These are phyloP conservation scores for Cordyceps farinosa DNA, from an alignment of 2,329 filamentous ascomycete genomes.

Conservation along the genomic window DNA sequence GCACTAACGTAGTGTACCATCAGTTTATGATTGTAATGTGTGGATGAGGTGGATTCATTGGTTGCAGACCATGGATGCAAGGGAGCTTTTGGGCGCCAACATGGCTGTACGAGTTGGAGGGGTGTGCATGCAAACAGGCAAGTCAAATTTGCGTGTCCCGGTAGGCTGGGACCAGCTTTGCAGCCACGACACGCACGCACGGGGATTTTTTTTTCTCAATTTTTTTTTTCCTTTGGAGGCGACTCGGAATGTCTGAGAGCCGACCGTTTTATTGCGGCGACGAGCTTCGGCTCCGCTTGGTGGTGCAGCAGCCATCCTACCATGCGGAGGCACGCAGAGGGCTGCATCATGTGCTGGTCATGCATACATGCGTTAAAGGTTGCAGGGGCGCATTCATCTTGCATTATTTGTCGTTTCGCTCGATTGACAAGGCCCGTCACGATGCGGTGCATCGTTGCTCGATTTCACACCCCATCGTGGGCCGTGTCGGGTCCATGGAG, in stretches of 20 bases:
- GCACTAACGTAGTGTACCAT: background rate
- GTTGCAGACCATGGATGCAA: slow-evolving; percentile 3
- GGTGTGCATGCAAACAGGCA: background rate
- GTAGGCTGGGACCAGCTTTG: background rate
- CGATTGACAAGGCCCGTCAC: background rate
- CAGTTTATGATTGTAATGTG: slow-evolving; percentile 6
- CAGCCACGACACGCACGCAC: background rate
- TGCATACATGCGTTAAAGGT: background rate
- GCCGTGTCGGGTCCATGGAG: background rate
- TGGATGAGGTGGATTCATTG: slow-evolving; percentile 12
- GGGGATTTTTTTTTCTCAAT: background rate
- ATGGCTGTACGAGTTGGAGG: background rate
- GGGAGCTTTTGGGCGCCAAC: background rate
- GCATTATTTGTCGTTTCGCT: slow-evolving; percentile 4
- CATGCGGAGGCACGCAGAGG: slow-evolving; percentile 10
- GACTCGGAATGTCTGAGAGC: background rate
- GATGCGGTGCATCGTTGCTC: background rate
- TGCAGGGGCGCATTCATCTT: background rate
- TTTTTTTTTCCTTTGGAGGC: background rate
- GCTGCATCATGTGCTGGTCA: slow-evolving; percentile 8
- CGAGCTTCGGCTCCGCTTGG: background rate
- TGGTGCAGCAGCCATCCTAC: background rate
- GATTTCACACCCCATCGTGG: background rate
- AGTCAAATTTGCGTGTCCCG: slow-evolving; percentile 2
- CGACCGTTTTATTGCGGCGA: background rate